Conservation (phyloP, 768 basidiomycete genomes). For the Boletellus ananas region DNA sequence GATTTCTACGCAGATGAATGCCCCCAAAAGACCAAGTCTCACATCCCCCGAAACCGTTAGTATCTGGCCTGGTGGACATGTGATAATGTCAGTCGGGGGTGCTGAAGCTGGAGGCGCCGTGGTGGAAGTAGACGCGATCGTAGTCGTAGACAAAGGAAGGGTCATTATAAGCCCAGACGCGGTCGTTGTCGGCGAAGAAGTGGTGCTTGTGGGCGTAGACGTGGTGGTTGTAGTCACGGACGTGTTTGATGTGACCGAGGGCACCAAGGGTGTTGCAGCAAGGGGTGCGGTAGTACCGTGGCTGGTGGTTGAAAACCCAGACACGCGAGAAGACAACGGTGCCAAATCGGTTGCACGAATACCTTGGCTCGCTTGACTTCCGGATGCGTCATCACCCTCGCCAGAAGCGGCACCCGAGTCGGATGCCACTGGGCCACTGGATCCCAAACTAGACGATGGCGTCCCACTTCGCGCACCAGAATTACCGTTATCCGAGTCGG, state of each 20-base stretch:
- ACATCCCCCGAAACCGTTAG: not conserved
- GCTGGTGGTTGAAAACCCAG: too few relatives aligned
- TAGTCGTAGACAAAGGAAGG: not conserved
- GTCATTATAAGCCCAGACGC: too few relatives aligned
- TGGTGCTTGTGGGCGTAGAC: not conserved
- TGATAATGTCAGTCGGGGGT: not conserved
- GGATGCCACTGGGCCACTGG: not conserved
- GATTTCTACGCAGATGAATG: slow-evolving; percentile 12
- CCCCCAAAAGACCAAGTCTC: not conserved
- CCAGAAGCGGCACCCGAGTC: not conserved
- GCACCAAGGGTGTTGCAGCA: not conserved
- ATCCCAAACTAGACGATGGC: not conserved
- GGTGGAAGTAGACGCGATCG: not conserved
- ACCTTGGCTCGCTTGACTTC: too few relatives aligned
- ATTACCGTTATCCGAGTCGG: too few relatives aligned
- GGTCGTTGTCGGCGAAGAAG: too few relatives aligned
- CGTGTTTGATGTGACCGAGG: not conserved
- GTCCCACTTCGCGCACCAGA: not conserved
- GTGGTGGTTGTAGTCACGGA: not conserved
- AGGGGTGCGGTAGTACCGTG: too few relatives aligned
- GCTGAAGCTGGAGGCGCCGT: not conserved
- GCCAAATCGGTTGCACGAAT: too few relatives aligned
- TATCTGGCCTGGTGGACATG: slow-evolving; percentile 18
- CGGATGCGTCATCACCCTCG: not conserved
- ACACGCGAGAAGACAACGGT: too few relatives aligned